Conservation (phyloP, 805 yeast genomes). For the Nakazawaea molendinolei region DNA sequence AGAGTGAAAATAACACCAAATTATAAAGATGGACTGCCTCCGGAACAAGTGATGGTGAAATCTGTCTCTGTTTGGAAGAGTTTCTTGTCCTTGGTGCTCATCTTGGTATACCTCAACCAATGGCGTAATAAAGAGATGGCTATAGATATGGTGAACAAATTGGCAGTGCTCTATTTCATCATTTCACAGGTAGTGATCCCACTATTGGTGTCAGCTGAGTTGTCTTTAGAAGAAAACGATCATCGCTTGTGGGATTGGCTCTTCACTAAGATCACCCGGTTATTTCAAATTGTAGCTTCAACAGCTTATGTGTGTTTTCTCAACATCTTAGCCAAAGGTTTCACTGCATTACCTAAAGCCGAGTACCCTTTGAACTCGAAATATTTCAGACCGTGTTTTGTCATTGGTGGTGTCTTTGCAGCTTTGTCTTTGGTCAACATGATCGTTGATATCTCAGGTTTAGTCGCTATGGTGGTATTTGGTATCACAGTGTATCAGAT, state of each 20-base stretch:
- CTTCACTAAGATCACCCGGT: too few species aligned
- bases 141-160: slow-evolving; percentile 4
- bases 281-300: neutral
- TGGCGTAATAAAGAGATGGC: slow-evolving; percentile 8
- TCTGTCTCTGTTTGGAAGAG: neutral
- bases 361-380: slow-evolving; percentile 7
- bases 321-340: slow-evolving; percentile 4
- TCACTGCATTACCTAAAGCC: slow-evolving; percentile 3
- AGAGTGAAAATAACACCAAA: neutral
- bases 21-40: neutral
- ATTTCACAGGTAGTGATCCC: slow-evolving; percentile 1
- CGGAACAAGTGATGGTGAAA: neutral
- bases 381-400: neutral
- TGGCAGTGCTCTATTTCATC: slow-evolving; percentile 2
- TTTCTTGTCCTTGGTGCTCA: neutral
- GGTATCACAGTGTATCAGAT: slow-evolving; percentile 4
- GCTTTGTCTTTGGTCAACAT: neutral
- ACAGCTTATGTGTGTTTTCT: neutral
- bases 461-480: neutral
- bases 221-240: neutral
- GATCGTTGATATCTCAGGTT: neutral
- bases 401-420: neutral
- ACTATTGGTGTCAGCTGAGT: neutral
- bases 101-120: neutral
- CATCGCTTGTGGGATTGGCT: too few species aligned